Base-by-base conservation (phyloP, 1,284 basidiomycete genomes). In the Trametes hirsuta region DNA sequence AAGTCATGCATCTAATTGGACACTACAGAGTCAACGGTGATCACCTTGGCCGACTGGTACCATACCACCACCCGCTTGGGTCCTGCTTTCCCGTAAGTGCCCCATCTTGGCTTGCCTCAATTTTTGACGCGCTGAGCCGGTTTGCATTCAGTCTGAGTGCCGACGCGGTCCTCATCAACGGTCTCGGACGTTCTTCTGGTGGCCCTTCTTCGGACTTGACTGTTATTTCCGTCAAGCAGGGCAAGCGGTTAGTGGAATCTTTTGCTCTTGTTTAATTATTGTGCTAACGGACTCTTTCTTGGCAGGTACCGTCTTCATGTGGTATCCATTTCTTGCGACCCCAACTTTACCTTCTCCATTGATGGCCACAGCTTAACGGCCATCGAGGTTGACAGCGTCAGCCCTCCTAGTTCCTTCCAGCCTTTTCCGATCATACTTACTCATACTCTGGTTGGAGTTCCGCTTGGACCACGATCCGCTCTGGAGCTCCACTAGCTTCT, bases 151-250 rank as follows among this genome's bases (percentile, higher is more conserved):
- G 62, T 3, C 9, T 25, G 12, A 42, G 47, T 3, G 22, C 63
- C 1, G 62, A 69, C 47, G 36, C 79, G 0, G 82, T 80, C 0
- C 68, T 86, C 6, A 82, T 88, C 68, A 87, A 87, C 54, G 80
- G 80, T 6, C 68, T 72, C 22, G 81, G 81, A 6, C 70, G 75
- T 10, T 75, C 56, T 53, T 24, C 47, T 4, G 56, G 53, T 10
- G 67, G 67, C 1, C 58, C 66, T 2, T 55, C 62, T 2, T 59
- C 66, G 10, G 53, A 67, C 1, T 63, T 77, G 11, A 66, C 75
- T 0, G 72, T 77, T 1, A 64, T 78, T 44, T 68, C 61, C 15
- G 74, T 75, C 9, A 42, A 55, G 24, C 47, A 62, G 15, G 59
- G 71, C 40, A 75, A 80, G 55, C 76, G 81, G 25, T 74, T 41